These are phyloP conservation scores for Moesziomyces antarcticus DNA, from an alignment of 1,284 basidiomycete genomes.

Conservation along the genomic window DNA sequence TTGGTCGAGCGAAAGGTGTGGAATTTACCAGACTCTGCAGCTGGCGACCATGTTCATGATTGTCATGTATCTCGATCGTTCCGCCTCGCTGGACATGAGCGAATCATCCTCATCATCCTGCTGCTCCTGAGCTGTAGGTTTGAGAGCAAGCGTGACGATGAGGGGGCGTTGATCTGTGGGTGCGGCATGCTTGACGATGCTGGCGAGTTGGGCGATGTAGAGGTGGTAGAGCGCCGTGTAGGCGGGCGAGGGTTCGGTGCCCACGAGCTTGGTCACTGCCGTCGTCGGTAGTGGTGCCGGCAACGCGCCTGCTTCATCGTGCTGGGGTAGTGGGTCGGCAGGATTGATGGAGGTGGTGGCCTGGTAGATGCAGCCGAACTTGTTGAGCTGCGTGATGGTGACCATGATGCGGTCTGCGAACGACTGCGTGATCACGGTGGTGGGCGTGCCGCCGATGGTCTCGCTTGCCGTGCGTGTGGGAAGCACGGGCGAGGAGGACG, in stretches of 20 bases:
- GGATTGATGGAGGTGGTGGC: conserved; percentile 15
- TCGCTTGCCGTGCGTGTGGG: conserved; percentile 13
- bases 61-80: conserved; percentile 75
- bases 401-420: conserved; percentile 53
- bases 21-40: conserved; percentile 41
- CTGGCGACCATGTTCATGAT: conserved; percentile 77
- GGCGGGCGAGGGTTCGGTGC: conserved; percentile 74
- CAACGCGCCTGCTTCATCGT: background rate
- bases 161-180: conserved; percentile 35
- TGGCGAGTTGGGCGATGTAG: conserved; percentile 86
- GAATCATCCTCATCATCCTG: conserved; percentile 66
- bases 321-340: background rate
- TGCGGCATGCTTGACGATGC: conserved; percentile 77
- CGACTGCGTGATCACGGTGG: conserved; percentile 41
- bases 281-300: conserved; percentile 78
- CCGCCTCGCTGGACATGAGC: conserved; percentile 71
- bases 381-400: conserved; percentile 51
- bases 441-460: conserved; percentile 14
- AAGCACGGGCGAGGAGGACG: conserved; percentile 8
- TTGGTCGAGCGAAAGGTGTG: no score
- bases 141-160: conserved; percentile 41
- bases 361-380: conserved; percentile 50
- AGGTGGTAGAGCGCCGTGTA: conserved; percentile 80
- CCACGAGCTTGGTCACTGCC: conserved; percentile 80
- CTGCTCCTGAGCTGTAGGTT: conserved; percentile 3